Evolutionary conservation across 1,139 yeast species (phyloP), one percentile per base, ranked within the genome.

Genomic region (Scheffersomyces lignicola): DNA sequence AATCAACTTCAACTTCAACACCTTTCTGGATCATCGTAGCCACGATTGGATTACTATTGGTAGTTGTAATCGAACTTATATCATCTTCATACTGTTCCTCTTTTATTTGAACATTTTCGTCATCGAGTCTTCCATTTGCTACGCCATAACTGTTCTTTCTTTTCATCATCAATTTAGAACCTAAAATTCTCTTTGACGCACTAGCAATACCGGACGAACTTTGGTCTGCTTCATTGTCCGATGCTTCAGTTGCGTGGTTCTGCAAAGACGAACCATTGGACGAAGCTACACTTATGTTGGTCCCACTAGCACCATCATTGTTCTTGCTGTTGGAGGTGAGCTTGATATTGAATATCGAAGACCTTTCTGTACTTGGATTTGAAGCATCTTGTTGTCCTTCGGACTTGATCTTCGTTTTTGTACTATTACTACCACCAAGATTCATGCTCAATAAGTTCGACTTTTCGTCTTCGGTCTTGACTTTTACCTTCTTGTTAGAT

Each of bases 1-100:
- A 51, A 41, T 68, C 74, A 15, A 69, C 65, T 39, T 69, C 73
- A 12, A 68, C 72, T 38, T 65, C 71, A 12, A 58, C 58, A 7
- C 69, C 69, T 22, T 56, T 58, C 11, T 55, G 43, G 6, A 49
- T 49, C 40, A 59, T 51, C 13, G 58, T 58, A n/a, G 64, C 56
- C 2, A 48, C 57, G 5, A 46, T 45, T 9, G 47, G 28, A 25
- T 25, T 25, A 25, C 28, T 25, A 25, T 25, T 25, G 10, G 22
- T 35, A n/a, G 37, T 23, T n/a, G 43, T 28, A 11, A 14, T 35
- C 12, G 32, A 16, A 15, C 7, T 15, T 22, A 17, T 12, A 20
- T 13, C 17, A 23, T 29, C 23, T 15, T 18, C 15, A 18, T 21
- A 17, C 17, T 24, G 15, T 10, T 25, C 28, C 9, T 6, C 26